phyloP scores from a whole-genome alignment of 352 stramenopile genomes.

The Bremia lactucae region DNA sequence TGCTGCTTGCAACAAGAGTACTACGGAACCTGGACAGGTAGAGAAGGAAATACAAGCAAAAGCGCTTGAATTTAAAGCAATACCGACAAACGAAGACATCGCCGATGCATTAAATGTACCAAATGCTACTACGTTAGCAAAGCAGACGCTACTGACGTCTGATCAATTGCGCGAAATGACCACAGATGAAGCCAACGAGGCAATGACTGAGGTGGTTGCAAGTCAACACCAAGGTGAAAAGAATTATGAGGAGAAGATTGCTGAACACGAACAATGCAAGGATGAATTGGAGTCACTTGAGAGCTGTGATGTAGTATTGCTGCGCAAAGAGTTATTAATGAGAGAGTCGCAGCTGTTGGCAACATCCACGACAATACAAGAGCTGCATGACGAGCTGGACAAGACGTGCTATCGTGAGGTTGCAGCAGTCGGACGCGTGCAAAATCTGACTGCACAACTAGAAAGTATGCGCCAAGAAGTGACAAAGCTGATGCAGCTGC shows the following conservation, averaged over 20 bases:
- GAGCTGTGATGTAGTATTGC: slow-evolving; percentile 3
- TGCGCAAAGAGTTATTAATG: slow-evolving; percentile 34
- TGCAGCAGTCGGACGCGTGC: slow-evolving; percentile 43
- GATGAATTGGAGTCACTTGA: slow-evolving; percentile 1
- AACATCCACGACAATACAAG: slow-evolving; percentile 46
- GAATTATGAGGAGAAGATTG: neutral
- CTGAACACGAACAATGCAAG: neutral
- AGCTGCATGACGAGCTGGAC: slow-evolving; percentile 72
- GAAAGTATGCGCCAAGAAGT: slow-evolving; percentile 53
- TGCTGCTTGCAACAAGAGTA: no score
- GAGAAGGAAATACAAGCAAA: slow-evolving; percentile 1
- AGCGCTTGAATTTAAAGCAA: neutral
- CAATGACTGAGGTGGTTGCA: neutral
- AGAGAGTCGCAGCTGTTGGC: slow-evolving; percentile 60
- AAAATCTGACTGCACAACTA: slow-evolving; percentile 51
- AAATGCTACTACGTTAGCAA: slow-evolving; percentile 1
- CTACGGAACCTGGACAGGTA: neutral
- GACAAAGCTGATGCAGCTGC: slow-evolving; percentile 36
- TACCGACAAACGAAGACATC: neutral
- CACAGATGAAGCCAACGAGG: neutral
- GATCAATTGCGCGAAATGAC: neutral
- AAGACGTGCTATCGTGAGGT: slow-evolving; percentile 58
- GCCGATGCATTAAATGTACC: slow-evolving; percentile 5
- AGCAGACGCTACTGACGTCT: neutral
- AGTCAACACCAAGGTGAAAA: slow-evolving; percentile 3